A percentile compares a stretch with the other conserved stretches of the same genome.
phyloP scores from a whole-genome alignment of 352 stramenopile species.

The Phytophthora colocasiae region DNA sequence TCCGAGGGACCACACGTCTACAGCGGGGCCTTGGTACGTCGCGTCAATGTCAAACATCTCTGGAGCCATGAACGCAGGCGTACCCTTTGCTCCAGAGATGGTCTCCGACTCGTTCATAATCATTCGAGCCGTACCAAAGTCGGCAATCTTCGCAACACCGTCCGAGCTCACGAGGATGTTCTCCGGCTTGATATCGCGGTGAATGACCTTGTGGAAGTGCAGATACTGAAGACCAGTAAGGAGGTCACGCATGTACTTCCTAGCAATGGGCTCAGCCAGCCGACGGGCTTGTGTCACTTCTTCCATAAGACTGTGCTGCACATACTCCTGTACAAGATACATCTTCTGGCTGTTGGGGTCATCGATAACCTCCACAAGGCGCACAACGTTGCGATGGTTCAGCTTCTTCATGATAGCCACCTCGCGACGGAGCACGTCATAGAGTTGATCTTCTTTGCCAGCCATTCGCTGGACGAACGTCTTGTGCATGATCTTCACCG shows the following conservation, averaged over 20 bases:
- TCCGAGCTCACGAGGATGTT: slow-evolving; percentile 89
- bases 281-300: slow-evolving; percentile 78
- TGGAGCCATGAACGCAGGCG: slow-evolving; percentile 91
- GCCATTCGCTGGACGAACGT: slow-evolving; percentile 91
- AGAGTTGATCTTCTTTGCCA: slow-evolving; percentile 85
- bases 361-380: slow-evolving; percentile 95
- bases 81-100: slow-evolving; percentile 84
- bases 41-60: slow-evolving; percentile 93
- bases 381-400: slow-evolving; percentile 93
- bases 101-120: slow-evolving; percentile 92
- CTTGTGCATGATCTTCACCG: slow-evolving; percentile 92
- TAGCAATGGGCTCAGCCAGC: slow-evolving; percentile 68
- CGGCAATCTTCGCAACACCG: slow-evolving; percentile 89
- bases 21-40: slow-evolving; percentile 85
- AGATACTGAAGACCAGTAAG: slow-evolving; percentile 91
- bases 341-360: slow-evolving; percentile 94
- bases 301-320: slow-evolving; percentile 93
- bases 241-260: slow-evolving; percentile 92
- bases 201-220: slow-evolving; percentile 94
- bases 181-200: slow-evolving; percentile 93
- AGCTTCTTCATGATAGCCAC: slow-evolving; percentile 98
- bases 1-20: slow-evolving; percentile 91
- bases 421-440: slow-evolving; percentile 87
- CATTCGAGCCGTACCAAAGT: slow-evolving; percentile 92
- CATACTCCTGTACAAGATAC: slow-evolving; percentile 96